Evolutionary conservation across 768 basidiomycete species (phyloP), one percentile per base, ranked within the genome.

Genomic region (Pleurotus cornucopiae): DNA sequence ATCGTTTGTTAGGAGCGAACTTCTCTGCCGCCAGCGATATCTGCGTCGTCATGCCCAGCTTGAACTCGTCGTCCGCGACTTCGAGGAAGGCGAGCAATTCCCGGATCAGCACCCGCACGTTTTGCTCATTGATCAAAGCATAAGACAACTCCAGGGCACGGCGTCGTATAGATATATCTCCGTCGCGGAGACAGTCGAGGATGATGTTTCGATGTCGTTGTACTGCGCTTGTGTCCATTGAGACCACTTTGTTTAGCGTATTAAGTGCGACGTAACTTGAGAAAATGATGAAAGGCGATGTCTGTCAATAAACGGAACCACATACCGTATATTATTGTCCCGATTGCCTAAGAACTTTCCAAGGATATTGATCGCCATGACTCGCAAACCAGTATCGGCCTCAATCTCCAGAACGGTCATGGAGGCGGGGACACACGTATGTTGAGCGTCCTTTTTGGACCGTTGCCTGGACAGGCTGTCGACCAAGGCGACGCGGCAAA

Each of bases 321-420:
- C 79, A 47, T 67, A 96, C 95, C 96, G 86, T 63, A 99, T 98
- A 67, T 98, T 99, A 73, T 99, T 99, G 67, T 99, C 97, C 34
- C 92, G 81, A 72, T 99, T 99, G 67, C 91, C 89, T 67, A 99
- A 75, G 75, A 98, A 98, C 72, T 98, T 98, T 54, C 97, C 97
- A 34, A 99, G 81, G 57, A 98, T 98, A 68, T 99, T 99, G 71
- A 99, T 99, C 0, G 97, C 97, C 97, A 99, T 98, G 45, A 98
- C 95, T 1, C 97, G 87, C 18, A 99, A 75, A 16, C 94, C 94
- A 41, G 85, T 89, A 67, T 99, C 97, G 9, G 97, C 95, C 65
- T 99, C 94, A 58, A 98, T 98, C 62, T 99, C 96, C 46, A 99
- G 78, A 14, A 99, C 88, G 1, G 95, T 94, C 60, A 98, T 60